Percentiles rank a stretch among this genome's conserved stretches.
phyloP scores from a whole-genome alignment of 2,329 filamentous ascomycete genomes.

The Fusarium sp. region DNA sequence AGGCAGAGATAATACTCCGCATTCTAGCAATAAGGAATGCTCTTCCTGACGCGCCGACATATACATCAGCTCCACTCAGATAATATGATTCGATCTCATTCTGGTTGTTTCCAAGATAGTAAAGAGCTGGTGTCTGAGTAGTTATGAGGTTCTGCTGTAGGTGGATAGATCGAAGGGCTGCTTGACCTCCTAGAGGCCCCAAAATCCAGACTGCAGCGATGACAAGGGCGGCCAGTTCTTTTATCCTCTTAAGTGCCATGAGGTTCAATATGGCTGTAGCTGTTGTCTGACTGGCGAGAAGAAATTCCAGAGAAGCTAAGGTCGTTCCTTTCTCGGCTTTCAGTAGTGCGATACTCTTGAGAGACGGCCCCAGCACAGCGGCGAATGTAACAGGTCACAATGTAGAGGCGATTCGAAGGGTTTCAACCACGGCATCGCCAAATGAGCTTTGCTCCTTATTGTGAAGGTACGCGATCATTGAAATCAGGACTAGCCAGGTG shows the following conservation, averaged over 20 bases:
- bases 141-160: not conserved
- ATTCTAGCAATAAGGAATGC: not conserved
- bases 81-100: not conserved
- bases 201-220: not conserved
- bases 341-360: not conserved
- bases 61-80: not conserved
- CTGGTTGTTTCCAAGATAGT: not conserved
- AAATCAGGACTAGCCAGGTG: no score
- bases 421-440: not conserved
- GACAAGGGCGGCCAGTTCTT: fast-evolving
- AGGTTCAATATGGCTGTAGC: fast-evolving
- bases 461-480: no score
- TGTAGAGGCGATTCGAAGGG: constrained; percentile 2
- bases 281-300: not conserved
- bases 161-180: not conserved
- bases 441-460: no score
- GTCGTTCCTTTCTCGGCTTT: not conserved
- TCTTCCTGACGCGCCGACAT: fast-evolving
- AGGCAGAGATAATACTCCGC: not conserved
- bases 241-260: fast-evolving
- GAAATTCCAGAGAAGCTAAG: not conserved
- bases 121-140: not conserved
- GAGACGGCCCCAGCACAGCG: not conserved
- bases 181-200: constrained; percentile 3
- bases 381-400: constrained; percentile 19